Evolutionary conservation across 2,329 filamentous ascomycete genomes (phyloP), one percentile per base, ranked within the genome.

Genomic region (Epichloe festucae): DNA sequence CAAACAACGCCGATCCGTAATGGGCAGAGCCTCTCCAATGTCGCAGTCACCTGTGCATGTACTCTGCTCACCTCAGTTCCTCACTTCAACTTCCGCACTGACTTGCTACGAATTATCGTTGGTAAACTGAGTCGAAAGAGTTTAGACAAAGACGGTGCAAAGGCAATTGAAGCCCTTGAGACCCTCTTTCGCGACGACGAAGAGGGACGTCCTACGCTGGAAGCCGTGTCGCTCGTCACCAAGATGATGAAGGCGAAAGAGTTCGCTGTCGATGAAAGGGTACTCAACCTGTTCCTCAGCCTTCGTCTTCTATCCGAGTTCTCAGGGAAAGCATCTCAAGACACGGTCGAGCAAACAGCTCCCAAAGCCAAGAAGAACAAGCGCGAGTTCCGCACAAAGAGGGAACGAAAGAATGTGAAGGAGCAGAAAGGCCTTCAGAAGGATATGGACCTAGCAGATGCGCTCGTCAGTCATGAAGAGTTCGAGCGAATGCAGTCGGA

Each of bases 221-320:
- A 98, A 65, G 87, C 88, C 0, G 87, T 95, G 11, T 81, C 82
- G 0, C 75, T 95, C 51, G 73, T 98, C 42, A 82, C 88, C 23
- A 95, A 93, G 72, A 95, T 96, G 90, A 91, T 98, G 83, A 95
- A 87, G 69, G 83, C 83, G 2, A 84, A 83, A 58, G 82, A 91
- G 53, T 98, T 87, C 67, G 73, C 82, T 46, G 78, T 96, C 31
- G 80, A 96, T 59, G 90, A 96, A 67, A 84, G 77, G 60, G 85
- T 94, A 0, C 70, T 97, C 51, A 95, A 97, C 65, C 84, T 89
- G 1, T 96, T 98, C 66, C 77, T 98, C 42, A 87, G 91, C 63
- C 76, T 98, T 4, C 85, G 93, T 7, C 74, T 98, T 0, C 78
- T 98, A 10, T 86, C 86, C 35, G 91, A 97, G 63, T 94, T 96